These are phyloP conservation scores for Ophiocytium majus DNA, from an alignment of 352 stramenopile species.

Conservation along the genomic window DNA sequence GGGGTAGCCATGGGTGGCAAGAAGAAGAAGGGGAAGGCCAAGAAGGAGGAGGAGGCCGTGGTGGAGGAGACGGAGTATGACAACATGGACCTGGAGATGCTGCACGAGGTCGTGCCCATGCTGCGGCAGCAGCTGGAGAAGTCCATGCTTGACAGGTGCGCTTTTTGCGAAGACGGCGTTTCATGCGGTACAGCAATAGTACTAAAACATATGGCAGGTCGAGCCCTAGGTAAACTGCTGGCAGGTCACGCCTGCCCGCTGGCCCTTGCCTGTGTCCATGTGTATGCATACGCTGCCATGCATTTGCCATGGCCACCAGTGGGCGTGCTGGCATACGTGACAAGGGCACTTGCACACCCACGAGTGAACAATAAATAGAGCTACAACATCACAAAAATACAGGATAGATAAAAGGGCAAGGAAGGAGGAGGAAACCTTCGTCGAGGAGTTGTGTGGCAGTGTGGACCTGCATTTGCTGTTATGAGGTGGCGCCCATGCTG, in stretches of 20 bases:
- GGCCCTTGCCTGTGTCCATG: no score
- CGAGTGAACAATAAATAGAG: no score
- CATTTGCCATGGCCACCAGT: no score
- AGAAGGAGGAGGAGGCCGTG: slow-evolving; percentile 56
- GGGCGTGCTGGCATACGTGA: no score
- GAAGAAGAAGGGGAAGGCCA: slow-evolving; percentile 60
- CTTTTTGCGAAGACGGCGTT: no score
- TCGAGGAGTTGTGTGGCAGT: slow-evolving; percentile 69
- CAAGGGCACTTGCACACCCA: no score
- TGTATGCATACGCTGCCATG: no score
- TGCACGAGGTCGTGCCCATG: slow-evolving; percentile 85
- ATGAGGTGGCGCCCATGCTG: slow-evolving; percentile 85
- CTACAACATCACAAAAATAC: no score
- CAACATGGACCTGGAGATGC: slow-evolving; percentile 85
- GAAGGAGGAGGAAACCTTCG: slow-evolving; percentile 53
- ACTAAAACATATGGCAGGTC: no score
- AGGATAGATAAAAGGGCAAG: slow-evolving; percentile 60
- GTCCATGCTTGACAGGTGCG: slow-evolving; percentile 70
- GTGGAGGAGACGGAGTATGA: slow-evolving; percentile 71
- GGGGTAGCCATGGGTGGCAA: slow-evolving; percentile 52
- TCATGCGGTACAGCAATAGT: no score
- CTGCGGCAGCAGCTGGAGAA: slow-evolving; percentile 83
- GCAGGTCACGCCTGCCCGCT: no score
- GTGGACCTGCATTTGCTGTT: slow-evolving; percentile 87
- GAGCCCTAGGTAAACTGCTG: no score